Evolutionary conservation across 2,329 filamentous ascomycete genomes (phyloP).

Genomic region (Madurella fahalii): DNA sequence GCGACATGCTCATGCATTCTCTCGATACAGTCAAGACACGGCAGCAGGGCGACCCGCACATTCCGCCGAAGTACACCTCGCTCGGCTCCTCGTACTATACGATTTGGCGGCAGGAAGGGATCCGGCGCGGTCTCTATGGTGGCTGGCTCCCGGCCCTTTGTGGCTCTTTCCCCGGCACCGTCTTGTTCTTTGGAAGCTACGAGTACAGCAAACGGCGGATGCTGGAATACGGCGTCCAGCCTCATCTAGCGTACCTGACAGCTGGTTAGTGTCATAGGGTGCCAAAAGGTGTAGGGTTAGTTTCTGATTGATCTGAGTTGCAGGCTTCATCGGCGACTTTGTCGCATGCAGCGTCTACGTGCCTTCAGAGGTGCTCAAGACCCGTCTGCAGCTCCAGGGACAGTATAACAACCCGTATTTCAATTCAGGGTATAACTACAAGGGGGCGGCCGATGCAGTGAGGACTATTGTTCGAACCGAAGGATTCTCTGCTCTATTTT

Average conservation of each 20-base stretch:
- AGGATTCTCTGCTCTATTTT: constrained; percentile 81
- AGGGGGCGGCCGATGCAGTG: constrained; percentile 75
- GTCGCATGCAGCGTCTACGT: constrained; percentile 93
- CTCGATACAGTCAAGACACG: constrained; percentile 97
- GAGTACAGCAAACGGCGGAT: constrained; percentile 90
- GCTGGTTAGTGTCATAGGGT: constrained; percentile 55
- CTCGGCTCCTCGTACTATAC: constrained; percentile 88
- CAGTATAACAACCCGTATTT: constrained; percentile 94
- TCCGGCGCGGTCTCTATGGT: constrained; percentile 81
- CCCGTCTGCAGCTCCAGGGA: constrained; percentile 90
- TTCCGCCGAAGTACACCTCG: constrained; percentile 88
- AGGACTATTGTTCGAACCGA: constrained; percentile 80
- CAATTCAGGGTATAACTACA: constrained; percentile 93
- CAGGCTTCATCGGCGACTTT: constrained; percentile 88
- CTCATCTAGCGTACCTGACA: constrained; percentile 79
- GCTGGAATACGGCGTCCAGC: constrained; percentile 77
- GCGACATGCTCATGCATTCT: constrained; percentile 98
- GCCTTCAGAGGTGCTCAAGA: constrained; percentile 95
- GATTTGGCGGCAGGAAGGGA: constrained; percentile 87
- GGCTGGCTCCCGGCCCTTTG: constrained; percentile 89
- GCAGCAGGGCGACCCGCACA: constrained; percentile 91
- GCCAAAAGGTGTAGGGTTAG: not conserved
- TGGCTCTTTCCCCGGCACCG: constrained; percentile 88
- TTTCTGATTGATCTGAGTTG: constrained; percentile 1
- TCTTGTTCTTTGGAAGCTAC: constrained; percentile 94